Conservation (phyloP, 2,329 filamentous ascomycete genomes). For the Leptographium lundbergii region DNA sequence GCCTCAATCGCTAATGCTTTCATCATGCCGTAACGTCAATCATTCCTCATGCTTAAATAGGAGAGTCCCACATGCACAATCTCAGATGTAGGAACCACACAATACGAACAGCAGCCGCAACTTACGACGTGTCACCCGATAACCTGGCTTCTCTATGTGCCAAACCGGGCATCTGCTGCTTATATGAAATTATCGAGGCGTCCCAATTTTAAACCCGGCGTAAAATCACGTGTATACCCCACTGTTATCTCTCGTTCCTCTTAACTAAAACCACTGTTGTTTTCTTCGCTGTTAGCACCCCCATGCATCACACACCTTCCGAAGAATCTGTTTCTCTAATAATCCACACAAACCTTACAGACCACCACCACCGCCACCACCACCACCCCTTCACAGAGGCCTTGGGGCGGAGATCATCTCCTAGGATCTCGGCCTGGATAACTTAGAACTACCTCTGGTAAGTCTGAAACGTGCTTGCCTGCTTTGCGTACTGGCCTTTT, state of each 20-base stretch:
- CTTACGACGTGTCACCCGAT: not conserved
- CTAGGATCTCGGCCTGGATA: not conserved
- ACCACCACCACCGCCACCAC: slow-evolving; percentile 1
- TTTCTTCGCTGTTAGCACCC: slow-evolving; percentile 8
- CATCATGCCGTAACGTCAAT: too few relatives aligned
- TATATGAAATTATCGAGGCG: not conserved
- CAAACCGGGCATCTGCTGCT: not conserved
- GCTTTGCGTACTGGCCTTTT: not conserved
- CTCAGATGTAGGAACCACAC: not conserved
- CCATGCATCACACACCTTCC: slow-evolving; percentile 9
- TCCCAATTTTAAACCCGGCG: not conserved
- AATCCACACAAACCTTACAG: slow-evolving; percentile 1
- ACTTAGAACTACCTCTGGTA: not conserved
- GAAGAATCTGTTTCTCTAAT: slow-evolving; percentile 7
- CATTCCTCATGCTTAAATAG: too few relatives aligned
- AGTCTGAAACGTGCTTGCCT: not conserved
- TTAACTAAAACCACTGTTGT: slow-evolving; percentile 5
- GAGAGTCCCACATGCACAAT: too few relatives aligned
- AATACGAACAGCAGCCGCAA: not conserved
- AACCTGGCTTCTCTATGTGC: not conserved
- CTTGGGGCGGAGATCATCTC: not conserved
- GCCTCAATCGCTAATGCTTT: too few relatives aligned
- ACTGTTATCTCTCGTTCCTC: slow-evolving; percentile 4
- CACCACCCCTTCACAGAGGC: not conserved
- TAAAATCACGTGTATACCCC: not conserved